phyloP scores from a whole-genome alignment of 78 protist species.

The Dictyostelium discoideum region DNA sequence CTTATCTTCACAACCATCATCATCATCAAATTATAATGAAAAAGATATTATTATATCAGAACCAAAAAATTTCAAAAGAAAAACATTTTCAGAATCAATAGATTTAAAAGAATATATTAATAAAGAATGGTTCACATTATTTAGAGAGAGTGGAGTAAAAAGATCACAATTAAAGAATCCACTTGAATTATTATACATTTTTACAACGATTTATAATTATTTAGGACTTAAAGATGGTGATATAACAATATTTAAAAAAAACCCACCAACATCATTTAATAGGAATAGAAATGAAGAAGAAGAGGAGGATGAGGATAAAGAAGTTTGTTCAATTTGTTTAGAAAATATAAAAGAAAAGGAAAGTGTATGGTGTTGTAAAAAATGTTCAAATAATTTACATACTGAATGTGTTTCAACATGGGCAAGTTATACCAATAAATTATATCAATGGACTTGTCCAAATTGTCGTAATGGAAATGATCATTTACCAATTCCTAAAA shows the following conservation, averaged over 20 bases:
- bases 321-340: not conserved
- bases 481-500: not conserved
- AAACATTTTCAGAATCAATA: not conserved
- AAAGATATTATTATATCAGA: not conserved
- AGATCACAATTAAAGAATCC: not conserved
- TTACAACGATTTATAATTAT: not conserved
- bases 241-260: not conserved
- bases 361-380: not conserved
- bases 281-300: not conserved
- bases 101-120: not conserved
- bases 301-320: not conserved
- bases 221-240: not conserved
- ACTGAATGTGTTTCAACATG: not conserved
- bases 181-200: not conserved
- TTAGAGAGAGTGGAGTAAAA: not conserved
- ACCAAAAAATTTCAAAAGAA: not conserved
- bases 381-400: not conserved
- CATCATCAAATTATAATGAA: not conserved
- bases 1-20: not conserved
- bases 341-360: not conserved
- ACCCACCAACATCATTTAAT: not conserved
- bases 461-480: not conserved
- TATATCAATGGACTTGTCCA: not conserved
- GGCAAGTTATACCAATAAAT: not conserved
- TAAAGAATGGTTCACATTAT: not conserved